Evolutionary conservation across 1,284 basidiomycete species (phyloP), one percentile per base, ranked within the genome.

Genomic region (Cryptococcus sp.): DNA sequence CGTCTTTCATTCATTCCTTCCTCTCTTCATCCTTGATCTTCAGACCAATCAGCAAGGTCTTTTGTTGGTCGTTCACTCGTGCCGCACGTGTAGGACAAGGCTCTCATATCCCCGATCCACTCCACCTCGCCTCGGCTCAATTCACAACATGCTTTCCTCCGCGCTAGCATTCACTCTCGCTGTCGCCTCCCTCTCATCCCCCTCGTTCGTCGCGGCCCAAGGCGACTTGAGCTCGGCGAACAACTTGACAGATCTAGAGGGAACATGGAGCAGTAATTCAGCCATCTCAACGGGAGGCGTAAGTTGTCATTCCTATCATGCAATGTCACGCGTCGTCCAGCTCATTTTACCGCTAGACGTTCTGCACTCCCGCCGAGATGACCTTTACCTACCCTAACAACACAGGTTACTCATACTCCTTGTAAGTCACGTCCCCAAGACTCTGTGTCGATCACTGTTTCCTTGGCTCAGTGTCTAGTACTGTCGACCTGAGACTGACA

Each of bases 321-420:
- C 29, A 34, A 34, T 13, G 29, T 34, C 29, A 34, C 29, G 29
- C 29, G 29, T 34, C 29, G 13, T 13, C 13, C 13, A 34, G 29
- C 29, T 34, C 29, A 34, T 10, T 34, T 44, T 37, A 29, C 20
- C 29, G 22, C 19, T 67, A 94, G 92, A 81, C 82, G 58, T 95
- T 94, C 74, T 91, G 88, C 45, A 86, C 87, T 72, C 93, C 93
- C 1, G 82, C 84, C 47, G 89, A 91, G 68, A 79, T 82, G 78
- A 82, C 87, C 3, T 96, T 97, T 79, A 86, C 59, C 46, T 92
- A 92, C 72, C 93, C 93, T 3, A 73, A 74, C 54, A 91, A 85
- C 34, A 89, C 91, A 6, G 93, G 93, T 41, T 83, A 93, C 22
- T 87, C 89, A 5, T 91, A 85, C 75, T 90, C 91, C 19, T 95